Base-by-base conservation (phyloP, 2,329 filamentous ascomycete genomes). In the Podosphaera xanthii region DNA sequence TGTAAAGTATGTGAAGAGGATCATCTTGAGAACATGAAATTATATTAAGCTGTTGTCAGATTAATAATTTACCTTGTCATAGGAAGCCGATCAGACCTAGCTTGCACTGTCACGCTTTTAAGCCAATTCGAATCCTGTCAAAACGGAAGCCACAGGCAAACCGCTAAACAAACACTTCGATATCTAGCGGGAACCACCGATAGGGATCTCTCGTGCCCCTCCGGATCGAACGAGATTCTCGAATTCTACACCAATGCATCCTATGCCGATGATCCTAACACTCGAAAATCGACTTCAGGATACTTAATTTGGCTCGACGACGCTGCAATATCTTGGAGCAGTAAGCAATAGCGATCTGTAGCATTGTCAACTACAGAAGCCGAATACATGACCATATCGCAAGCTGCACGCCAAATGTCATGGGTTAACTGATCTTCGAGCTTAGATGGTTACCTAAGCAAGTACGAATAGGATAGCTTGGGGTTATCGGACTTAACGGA, bases 291-390 rank as follows among this genome's bases (percentile, higher is more conserved):
- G 30, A 56, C 53, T 22, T 56, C 53, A 42, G 35, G 53, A 56
- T 56, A 56, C 35, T 9, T 56, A 4, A 38, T 56, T 8, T 1
- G 53, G n/a, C 2, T 40, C 1, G 53, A 10, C 36, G 34, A 56
- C 1, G 53, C 34, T 12, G 6, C 53, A 31, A 22, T 40, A 2
- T 40, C 35, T 22, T 56, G 53, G 35, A n/a, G 14, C 53, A 56
- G 50, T n/a, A 54, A 54, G 12, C 50, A 54, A 54, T 31, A 54
- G 30, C 10, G 50, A 54, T 54, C 50, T 54, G 50, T 54, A 54
- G 22, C 22, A 22, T 22, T 22, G 22, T 22, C 22, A 22, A 22
- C 1, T 22, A 22, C 22, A 22, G 22, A 22, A 22, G 22, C 22
- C 22, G 22, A 22, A 22, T 22, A 22, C 22, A 22, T 22, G 22